These are phyloP conservation scores for Crithidia sp. DNA, from an alignment of 208 protist species.

Conservation along the genomic window DNA sequence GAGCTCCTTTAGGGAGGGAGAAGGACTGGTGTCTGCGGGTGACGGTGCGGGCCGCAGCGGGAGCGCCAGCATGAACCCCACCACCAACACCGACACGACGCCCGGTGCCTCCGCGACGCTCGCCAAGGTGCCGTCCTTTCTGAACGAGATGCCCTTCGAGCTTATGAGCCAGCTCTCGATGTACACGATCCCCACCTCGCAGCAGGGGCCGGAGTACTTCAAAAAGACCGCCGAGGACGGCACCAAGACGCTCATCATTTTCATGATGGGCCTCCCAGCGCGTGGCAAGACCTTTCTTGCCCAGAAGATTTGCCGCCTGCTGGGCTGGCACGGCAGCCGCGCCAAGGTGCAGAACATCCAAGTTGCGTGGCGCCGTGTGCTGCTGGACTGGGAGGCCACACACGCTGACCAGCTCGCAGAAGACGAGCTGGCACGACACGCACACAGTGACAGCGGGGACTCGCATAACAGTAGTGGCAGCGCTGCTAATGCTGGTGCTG, in stretches of 20 bases:
- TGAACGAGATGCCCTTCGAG: constrained; percentile 22
- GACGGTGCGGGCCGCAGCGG: neutral
- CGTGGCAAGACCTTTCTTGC: constrained; percentile 91
- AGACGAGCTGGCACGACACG: neutral
- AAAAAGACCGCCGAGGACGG: constrained; percentile 39
- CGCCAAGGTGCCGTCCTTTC: neutral
- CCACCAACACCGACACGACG: neutral
- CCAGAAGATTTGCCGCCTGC: constrained; percentile 87
- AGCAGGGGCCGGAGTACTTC: constrained; percentile 83
- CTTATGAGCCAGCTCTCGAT: constrained; percentile 32
- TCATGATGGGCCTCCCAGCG: constrained; percentile 92
- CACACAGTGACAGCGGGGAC: neutral
- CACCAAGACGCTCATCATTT: constrained; percentile 65
- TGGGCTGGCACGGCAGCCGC: constrained; percentile 79
- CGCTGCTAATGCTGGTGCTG: no score
- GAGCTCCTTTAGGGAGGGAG: neutral
- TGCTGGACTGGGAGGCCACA: constrained; percentile 57
- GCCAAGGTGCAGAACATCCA: constrained; percentile 85
- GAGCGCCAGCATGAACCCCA: neutral
- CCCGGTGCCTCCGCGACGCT: neutral
- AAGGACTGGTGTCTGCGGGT: neutral
- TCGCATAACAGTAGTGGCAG: neutral
- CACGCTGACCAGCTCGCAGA: constrained; percentile 13
- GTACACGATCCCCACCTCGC: constrained; percentile 72
- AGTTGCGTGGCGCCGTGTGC: constrained; percentile 62